These are phyloP conservation scores for Inonotus hispidus DNA, from an alignment of 1,284 basidiomycete species.

Conservation along the genomic window DNA sequence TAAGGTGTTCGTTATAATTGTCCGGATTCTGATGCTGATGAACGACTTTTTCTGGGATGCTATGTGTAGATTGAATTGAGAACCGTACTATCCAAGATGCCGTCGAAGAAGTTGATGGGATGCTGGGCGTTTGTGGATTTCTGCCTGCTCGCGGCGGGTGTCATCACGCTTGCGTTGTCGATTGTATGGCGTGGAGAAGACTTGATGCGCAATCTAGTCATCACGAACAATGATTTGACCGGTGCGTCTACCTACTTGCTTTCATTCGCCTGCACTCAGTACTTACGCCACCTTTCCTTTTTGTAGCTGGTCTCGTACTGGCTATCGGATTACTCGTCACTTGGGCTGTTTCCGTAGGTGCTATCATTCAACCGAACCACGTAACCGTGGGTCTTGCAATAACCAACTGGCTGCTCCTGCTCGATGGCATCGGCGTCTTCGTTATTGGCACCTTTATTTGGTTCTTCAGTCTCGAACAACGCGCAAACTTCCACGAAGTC, in stretches of 20 bases:
- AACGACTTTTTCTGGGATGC: not conserved
- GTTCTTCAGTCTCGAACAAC: conserved; percentile 71
- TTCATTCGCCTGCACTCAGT: not conserved
- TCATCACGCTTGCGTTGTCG: conserved; percentile 58
- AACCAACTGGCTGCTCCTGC: conserved; percentile 67
- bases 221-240: conserved; percentile 51
- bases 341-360: conserved; percentile 61
- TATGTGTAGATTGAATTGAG: not conserved
- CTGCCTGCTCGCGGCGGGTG: conserved; percentile 62
- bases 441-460: conserved; percentile 68
- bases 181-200: conserved; percentile 63
- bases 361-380: conserved; percentile 64
- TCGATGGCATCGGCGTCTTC: conserved; percentile 53
- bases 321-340: conserved; percentile 66
- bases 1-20: not conserved
- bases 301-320: conserved; percentile 61
- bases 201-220: conserved; percentile 63
- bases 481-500: conserved; percentile 54
- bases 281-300: conserved; percentile 1
- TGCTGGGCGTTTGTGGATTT: conserved; percentile 68
- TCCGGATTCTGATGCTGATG: not conserved
- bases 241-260: conserved; percentile 37
- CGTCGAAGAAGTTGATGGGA: conserved; percentile 62
- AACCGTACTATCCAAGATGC: conserved; percentile 44
- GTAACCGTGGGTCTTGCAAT: conserved; percentile 61